Conservation (phyloP, 495 filamentous ascomycete species). For the Cercophora newfieldiana region DNA sequence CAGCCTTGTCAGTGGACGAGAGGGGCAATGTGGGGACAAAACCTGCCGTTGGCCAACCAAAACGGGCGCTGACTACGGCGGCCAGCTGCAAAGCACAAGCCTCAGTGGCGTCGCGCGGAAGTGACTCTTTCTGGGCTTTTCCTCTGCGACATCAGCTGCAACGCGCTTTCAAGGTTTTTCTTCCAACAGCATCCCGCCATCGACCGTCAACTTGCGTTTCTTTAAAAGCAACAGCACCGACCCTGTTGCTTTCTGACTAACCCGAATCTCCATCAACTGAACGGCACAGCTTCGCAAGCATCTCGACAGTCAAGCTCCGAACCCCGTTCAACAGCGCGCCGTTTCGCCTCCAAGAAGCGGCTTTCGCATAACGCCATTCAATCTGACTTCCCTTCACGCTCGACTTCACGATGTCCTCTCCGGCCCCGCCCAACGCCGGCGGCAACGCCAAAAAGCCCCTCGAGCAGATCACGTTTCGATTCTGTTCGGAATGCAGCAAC, state of each 20-base stretch:
- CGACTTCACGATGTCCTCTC: slow-evolving; percentile 57
- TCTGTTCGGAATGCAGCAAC: slow-evolving; percentile 98
- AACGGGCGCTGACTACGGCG: no score
- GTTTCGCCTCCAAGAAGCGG: background rate
- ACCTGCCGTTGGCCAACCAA: no score
- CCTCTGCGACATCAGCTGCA: background rate
- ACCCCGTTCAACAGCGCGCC: background rate
- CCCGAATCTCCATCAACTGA: background rate
- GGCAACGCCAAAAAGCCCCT: slow-evolving; percentile 51
- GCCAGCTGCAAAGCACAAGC: background rate
- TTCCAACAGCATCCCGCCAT: background rate
- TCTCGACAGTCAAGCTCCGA: no score
- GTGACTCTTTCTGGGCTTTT: background rate
- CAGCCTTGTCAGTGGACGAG: no score
- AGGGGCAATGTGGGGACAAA: no score
- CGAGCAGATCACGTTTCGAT: slow-evolving; percentile 89
- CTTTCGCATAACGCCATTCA: background rate
- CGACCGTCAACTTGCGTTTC: background rate
- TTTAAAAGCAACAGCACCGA: no score
- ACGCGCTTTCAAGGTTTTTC: background rate
- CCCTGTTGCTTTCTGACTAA: no score
- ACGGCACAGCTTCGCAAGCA: background rate
- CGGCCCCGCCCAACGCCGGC: slow-evolving; percentile 52
- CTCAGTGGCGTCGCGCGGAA: background rate
- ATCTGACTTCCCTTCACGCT: background rate